A percentile compares a stretch with the other conserved stretches of the same genome.
Conservation (phyloP, 2,329 filamentous ascomycete species). For the Metarhizium guizhouense region DNA sequence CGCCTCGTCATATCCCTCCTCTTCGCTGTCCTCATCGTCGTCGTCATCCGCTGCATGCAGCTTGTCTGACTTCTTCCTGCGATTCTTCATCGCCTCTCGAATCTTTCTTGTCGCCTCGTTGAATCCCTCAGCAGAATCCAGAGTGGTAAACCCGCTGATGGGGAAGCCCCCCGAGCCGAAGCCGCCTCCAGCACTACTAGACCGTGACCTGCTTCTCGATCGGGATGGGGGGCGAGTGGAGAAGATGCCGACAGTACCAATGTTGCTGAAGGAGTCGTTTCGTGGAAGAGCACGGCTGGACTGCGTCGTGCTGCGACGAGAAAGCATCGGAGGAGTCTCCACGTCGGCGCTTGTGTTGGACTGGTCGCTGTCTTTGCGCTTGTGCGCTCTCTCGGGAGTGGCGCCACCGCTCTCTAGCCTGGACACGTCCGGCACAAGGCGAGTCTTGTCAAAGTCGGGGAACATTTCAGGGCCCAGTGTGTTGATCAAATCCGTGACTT, state of each 20-base stretch:
- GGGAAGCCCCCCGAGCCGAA: slow-evolving; percentile 54
- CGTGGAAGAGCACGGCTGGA: slow-evolving; percentile 55
- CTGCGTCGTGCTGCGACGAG: slow-evolving; percentile 41
- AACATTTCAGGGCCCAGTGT: slow-evolving; percentile 92
- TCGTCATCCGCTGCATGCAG: slow-evolving; percentile 26
- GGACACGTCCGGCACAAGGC: slow-evolving; percentile 54
- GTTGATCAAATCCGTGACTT: slow-evolving; percentile 91
- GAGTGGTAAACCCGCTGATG: slow-evolving; percentile 58
- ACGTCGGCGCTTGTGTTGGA: slow-evolving; percentile 30
- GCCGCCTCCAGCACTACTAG: slow-evolving; percentile 57
- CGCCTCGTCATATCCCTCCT: slow-evolving; percentile 32
- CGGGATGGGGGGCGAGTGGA: slow-evolving; percentile 79
- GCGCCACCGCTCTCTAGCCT: slow-evolving; percentile 24
- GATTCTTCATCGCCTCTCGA: slow-evolving; percentile 67
- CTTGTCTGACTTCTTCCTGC: slow-evolving; percentile 44
- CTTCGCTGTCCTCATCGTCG: slow-evolving; percentile 32
- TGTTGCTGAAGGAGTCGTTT: slow-evolving; percentile 90
- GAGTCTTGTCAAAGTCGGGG: slow-evolving; percentile 80
- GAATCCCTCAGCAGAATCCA: slow-evolving; percentile 61
- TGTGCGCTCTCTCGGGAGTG: slow-evolving; percentile 14
- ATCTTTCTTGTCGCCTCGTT: slow-evolving; percentile 81
- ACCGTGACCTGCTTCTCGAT: slow-evolving; percentile 61
- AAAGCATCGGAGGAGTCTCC: slow-evolving; percentile 30
- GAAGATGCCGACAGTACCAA: slow-evolving; percentile 82
- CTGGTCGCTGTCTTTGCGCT: slow-evolving; percentile 39